Percentiles rank a stretch among this genome's conserved stretches.
phyloP scores from a whole-genome alignment of 2,329 filamentous ascomycete genomes.

The Thermoascus crustaceus region DNA sequence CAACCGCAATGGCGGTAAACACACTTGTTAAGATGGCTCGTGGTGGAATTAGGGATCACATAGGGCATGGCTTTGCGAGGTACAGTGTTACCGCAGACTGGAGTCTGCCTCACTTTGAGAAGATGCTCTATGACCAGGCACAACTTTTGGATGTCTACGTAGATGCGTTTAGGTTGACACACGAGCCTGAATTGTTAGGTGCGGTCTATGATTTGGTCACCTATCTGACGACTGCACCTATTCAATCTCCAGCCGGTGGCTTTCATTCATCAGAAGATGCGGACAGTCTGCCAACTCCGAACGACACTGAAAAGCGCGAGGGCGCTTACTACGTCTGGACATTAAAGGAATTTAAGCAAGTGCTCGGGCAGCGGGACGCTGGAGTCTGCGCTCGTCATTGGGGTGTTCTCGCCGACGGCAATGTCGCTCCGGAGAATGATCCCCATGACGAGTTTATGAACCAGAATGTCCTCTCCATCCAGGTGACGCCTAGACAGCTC shows the following conservation, averaged over 20 bases:
- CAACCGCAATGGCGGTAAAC: conserved; percentile 68
- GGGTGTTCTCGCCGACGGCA: conserved; percentile 75
- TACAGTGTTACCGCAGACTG: conserved; percentile 89
- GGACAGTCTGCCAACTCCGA: conserved; percentile 67
- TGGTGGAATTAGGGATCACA: conserved; percentile 64
- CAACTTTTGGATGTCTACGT: conserved; percentile 76
- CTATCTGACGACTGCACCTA: conserved; percentile 68
- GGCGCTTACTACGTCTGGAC: conserved; percentile 96
- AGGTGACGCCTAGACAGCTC: conserved; percentile 59
- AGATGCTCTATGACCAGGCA: conserved; percentile 89
- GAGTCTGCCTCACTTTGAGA: conserved; percentile 94
- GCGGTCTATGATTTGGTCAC: conserved; percentile 73
- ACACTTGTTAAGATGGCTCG: conserved; percentile 72
- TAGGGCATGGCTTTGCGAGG: conserved; percentile 70
- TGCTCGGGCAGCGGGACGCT: conserved; percentile 61
- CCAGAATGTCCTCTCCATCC: conserved; percentile 76
- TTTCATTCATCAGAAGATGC: conserved; percentile 88
- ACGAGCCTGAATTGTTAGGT: conserved; percentile 64
- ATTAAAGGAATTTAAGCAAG: conserved; percentile 69
- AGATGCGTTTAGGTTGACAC: conserved; percentile 68
- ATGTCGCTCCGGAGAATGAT: conserved; percentile 74
- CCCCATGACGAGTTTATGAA: conserved; percentile 90
- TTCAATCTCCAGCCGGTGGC: conserved; percentile 61
- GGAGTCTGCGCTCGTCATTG: conserved; percentile 75
- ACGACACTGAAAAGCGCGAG: conserved; percentile 74